Percentiles rank a stretch among this genome's conserved stretches.
Evolutionary conservation across 177 flowering plant species (phyloP).

Genomic region (Vitis hybrid): DNA sequence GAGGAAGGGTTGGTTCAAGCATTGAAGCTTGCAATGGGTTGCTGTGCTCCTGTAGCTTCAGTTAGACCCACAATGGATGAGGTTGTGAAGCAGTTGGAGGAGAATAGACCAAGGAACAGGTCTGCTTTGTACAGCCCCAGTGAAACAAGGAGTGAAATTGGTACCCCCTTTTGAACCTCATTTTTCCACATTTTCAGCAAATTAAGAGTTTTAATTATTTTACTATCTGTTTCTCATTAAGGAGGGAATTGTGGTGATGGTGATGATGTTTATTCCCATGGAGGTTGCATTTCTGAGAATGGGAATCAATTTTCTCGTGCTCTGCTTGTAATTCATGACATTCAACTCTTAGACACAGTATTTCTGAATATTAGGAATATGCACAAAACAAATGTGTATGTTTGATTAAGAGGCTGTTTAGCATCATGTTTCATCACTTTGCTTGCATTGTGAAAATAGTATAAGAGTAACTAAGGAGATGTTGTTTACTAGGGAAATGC

Average conservation of each 20-base stretch:
- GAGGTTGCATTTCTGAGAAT: not conserved
- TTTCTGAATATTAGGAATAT: not conserved
- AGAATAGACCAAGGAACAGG: constrained; percentile 90
- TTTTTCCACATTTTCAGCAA: constrained; percentile 4
- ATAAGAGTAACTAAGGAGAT: not conserved
- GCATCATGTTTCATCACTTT: not conserved
- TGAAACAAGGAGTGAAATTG: constrained; percentile 86
- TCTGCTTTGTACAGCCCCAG: constrained; percentile 95
- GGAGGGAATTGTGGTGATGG: constrained; percentile 9
- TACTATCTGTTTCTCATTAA: not conserved
- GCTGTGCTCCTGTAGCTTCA: constrained; percentile 93
- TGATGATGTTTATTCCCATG: constrained; percentile 3
- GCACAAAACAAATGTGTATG: constrained; percentile 2
- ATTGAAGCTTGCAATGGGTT: constrained; percentile 98
- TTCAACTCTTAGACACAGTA: not conserved
- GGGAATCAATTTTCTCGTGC: constrained; percentile 1
- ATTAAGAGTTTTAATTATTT: not conserved
- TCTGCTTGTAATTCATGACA: constrained; percentile 6
- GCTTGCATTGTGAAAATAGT: not conserved
- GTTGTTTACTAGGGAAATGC: not conserved
- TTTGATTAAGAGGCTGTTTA: not conserved
- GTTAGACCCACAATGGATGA: constrained; percentile 93
- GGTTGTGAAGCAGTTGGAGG: constrained; percentile 94
- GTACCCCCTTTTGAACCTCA: constrained; percentile 67
- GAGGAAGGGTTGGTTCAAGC: constrained; percentile 97